phyloP scores from a whole-genome alignment of 2,329 filamentous ascomycete genomes.

The Pestalotiopsis sp. region DNA sequence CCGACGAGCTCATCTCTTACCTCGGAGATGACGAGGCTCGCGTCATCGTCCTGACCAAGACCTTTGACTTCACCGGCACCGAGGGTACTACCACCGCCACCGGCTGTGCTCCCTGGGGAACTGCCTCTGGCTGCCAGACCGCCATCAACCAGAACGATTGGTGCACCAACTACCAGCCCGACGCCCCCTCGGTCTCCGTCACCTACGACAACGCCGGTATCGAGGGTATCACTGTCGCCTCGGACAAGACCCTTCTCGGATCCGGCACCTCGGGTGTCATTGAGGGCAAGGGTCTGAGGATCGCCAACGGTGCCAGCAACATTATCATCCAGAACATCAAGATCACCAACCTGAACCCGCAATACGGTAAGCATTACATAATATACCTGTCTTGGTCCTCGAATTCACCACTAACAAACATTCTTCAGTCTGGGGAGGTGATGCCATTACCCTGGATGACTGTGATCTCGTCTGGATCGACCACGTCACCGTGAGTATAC shows the following conservation, averaged over 20 bases:
- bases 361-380: conserved; percentile 35
- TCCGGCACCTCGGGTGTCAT: conserved; percentile 55
- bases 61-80: conserved; percentile 56
- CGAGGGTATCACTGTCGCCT: conserved; percentile 52
- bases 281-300: conserved; percentile 30
- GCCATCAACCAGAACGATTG: conserved; percentile 63
- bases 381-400: not conserved
- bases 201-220: conserved; percentile 54
- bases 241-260: conserved; percentile 61
- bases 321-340: conserved; percentile 54
- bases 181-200: conserved; percentile 47
- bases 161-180: conserved; percentile 62
- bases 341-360: conserved; percentile 57
- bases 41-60: conserved; percentile 61
- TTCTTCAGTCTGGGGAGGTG: conserved; percentile 55
- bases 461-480: conserved; percentile 22
- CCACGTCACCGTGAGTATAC: conserved; percentile 19
- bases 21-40: conserved; percentile 55
- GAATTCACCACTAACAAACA: not conserved
- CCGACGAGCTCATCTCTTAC: conserved; percentile 59
- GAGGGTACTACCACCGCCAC: conserved; percentile 55
- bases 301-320: conserved; percentile 48
- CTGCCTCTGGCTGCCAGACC: conserved; percentile 54
- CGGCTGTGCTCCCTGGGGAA: conserved; percentile 64
- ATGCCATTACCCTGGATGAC: conserved; percentile 49